Evolutionary conservation across 2,329 filamentous ascomycete genomes (phyloP), one percentile per base, ranked within the genome.

Genomic region (Neonectria coccinea): DNA sequence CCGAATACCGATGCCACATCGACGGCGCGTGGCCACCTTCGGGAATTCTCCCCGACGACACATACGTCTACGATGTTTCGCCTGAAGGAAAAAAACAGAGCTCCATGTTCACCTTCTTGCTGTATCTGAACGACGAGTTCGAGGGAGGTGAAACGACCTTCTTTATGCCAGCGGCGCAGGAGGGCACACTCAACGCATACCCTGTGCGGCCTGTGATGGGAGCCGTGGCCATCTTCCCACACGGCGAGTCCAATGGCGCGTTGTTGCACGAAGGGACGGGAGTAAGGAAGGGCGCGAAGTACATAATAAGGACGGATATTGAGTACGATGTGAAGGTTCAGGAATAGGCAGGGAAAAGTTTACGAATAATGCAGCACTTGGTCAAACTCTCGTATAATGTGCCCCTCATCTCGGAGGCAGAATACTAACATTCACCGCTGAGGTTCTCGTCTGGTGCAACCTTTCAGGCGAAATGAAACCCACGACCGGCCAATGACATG

Each of bases 1-100:
- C 90, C 0, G 90, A 92, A 74, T 92, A 92, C 71, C 81, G 90
- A 8, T 88, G 86, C 63, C 90, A 92, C 68, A 91, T 92, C 63
- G 83, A 92, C 69, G 90, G 90, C 8, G 90, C 90, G 0, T 92
- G 90, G 90, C 90, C 90, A 12, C 90, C 90, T 0, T 92, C 89
- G 0, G 88, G 88, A 2, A 88, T 92, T 48, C 77, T 84, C 1
- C 78, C 86, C 0, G 81, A 84, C 56, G 83, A 86, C 67, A 84
- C 79, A 1, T 92, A 92, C 60, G 82, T 90, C 4, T 92, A 92
- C 75, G 90, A 92, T 68, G 79, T 85, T 1, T 92, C 89, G 1
- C 89, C 89, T 0, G 65, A 81, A 1, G 81, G 79, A 0, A 84
- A 84, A 31, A 88, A 84, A 69, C 89, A 91, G 75, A 91, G 88